A percentile compares a stretch with the other conserved stretches of the same genome.
These are phyloP conservation scores for Fennellomyces sp. DNA, from an alignment of 371 early-diverging fungal genomes.

Conservation along the genomic window DNA sequence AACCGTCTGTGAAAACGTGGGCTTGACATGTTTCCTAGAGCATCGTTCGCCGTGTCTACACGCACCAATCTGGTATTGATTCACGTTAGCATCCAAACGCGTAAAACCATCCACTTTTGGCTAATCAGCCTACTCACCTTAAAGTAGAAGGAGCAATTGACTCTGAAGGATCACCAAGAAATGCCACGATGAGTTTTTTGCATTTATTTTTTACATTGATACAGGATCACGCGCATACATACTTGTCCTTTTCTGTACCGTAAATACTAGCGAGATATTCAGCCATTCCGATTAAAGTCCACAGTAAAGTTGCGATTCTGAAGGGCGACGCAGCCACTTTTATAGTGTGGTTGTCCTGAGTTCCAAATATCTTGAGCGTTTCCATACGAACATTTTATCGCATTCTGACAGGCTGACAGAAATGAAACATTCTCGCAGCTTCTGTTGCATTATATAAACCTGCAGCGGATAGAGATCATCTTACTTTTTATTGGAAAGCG, in stretches of 20 bases:
- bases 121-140: conserved; percentile 52
- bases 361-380: background rate
- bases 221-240: conserved; percentile 31
- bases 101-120: background rate
- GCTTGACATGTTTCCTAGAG: conserved; percentile 97
- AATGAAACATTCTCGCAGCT: background rate
- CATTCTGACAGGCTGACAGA: background rate
- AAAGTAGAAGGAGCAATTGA: conserved; percentile 98
- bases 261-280: conserved; percentile 92
- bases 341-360: background rate
- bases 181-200: no score
- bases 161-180: no score
- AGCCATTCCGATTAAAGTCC: conserved; percentile 56
- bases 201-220: background rate
- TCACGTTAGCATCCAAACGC: background rate
- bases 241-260: conserved; percentile 96
- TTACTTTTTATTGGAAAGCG: no score
- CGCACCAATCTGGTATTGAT: conserved; percentile 80
- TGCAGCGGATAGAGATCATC: no score
- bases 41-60: conserved; percentile 98
- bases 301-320: background rate
- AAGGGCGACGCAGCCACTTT: background rate
- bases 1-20: conserved; percentile 94
- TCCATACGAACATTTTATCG: conserved; percentile 23
- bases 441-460: background rate